Base-by-base conservation (phyloP, 2,329 filamentous ascomycete genomes). In the Scedosporium minutisporum region DNA sequence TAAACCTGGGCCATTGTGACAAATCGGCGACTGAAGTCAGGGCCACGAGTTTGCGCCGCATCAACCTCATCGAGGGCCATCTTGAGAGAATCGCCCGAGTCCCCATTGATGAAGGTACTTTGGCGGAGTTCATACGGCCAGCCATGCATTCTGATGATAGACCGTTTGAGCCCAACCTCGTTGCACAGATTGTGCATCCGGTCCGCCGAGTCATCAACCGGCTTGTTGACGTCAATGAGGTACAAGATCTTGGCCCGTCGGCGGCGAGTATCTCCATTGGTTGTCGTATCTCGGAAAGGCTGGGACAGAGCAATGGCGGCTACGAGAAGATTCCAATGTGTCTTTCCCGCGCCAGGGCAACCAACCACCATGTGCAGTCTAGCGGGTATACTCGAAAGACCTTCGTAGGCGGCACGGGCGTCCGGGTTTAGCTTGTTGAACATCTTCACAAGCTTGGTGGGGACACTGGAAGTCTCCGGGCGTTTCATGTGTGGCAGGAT, bases 301-400 rank as follows among this genome's bases (percentile, higher is more conserved):
- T 44, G 27, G 3, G 60, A 48, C 48, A 74, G 73, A 7, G 75
- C 73, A 18, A 79, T 67, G 0, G 74, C 75, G 1, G 77, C 70
- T 2, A 78, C 66, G 1, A 76, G 67, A 66, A 80, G 73, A 41
- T 76, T 78, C 76, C 77, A 79, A 42, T 79, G 75, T 0, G 78
- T 80, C 59, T 81, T 81, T 0, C 78, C 78, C 0, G 77, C 74
- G 0, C 78, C 78, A 3, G 78, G 78, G 4, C 78, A 78, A 3
- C 78, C 78, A 6, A 78, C 78, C 1, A 80, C 69, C 58, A 81
- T 73, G 29, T 73, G 75, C 1, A 81, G 64, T 0, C 77, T 75
- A n/a, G 75, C 77, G 0, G 77, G 76, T 10, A 80, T 74, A 1
- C 65, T 65, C 1, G 65, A 63, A 0, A 79, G 68, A 0, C 71